Conservation (phyloP, 208 protist species). For the Blastocrithidia nonstop region DNA sequence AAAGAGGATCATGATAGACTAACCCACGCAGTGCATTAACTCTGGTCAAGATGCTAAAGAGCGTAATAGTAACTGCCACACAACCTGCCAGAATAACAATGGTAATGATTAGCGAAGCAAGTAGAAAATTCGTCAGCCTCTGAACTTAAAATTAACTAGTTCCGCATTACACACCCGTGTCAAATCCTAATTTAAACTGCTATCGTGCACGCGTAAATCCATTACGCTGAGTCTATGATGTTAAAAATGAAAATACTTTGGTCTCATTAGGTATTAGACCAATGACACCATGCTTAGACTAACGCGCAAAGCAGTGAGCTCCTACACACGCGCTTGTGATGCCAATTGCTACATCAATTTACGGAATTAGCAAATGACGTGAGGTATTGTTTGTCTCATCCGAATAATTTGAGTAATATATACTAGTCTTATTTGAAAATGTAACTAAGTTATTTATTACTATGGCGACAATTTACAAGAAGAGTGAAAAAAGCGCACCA, state of each 20-base stretch:
- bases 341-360: slow-evolving; percentile 20
- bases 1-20: slow-evolving; percentile 7
- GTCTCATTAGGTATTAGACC: too few relatives aligned
- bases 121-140: slow-evolving; percentile 8
- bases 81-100: too few relatives aligned
- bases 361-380: slow-evolving; percentile 20
- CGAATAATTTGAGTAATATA: too few relatives aligned
- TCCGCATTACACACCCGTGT: slow-evolving; percentile 16
- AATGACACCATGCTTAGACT: too few relatives aligned
- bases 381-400: too few relatives aligned
- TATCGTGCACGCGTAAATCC: too few relatives aligned
- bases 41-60: slow-evolving; percentile 12
- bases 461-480: too few relatives aligned
- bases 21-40: slow-evolving; percentile 8
- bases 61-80: too few relatives aligned
- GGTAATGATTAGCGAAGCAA: slow-evolving; percentile 3
- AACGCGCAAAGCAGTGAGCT: slow-evolving; percentile 9
- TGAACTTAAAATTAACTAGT: not conserved
- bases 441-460: too few relatives aligned
- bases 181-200: slow-evolving; percentile 35
- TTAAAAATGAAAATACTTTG: too few relatives aligned
- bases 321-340: slow-evolving; percentile 14
- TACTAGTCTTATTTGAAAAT: too few relatives aligned
- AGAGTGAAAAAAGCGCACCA: not conserved
- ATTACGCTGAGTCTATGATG: too few relatives aligned